phyloP scores from a whole-genome alignment of 768 basidiomycete species.

The Leccinum sublutescens region DNA sequence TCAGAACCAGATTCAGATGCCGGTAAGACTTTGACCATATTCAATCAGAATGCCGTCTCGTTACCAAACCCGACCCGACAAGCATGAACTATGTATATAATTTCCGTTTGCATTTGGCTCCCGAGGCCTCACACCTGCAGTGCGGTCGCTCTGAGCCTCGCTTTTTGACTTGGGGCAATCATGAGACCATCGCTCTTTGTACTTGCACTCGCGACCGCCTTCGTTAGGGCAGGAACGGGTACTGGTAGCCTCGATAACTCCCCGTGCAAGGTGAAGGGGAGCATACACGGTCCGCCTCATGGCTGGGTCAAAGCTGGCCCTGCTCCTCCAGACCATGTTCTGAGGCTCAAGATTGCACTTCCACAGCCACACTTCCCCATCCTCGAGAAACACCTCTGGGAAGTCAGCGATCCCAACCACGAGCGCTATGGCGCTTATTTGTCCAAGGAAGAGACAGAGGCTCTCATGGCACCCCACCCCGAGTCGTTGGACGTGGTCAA shows the following conservation, averaged over 20 bases:
- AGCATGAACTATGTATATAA: neutral
- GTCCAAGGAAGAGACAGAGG: conserved; percentile 65
- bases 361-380: conserved; percentile 49
- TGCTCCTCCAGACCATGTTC: conserved; percentile 44
- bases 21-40: neutral
- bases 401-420: conserved; percentile 59
- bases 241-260: conserved; percentile 5
- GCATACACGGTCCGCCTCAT: conserved; percentile 39
- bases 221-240: conserved; percentile 9
- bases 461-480: conserved; percentile 54
- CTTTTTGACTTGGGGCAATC: neutral
- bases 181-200: conserved; percentile 14
- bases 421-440: conserved; percentile 54
- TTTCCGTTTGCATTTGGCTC: neutral
- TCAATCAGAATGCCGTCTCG: neutral
- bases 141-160: neutral
- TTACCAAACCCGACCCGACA: too few relatives aligned
- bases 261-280: conserved; percentile 46
- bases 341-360: conserved; percentile 58
- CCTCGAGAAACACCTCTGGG: conserved; percentile 52
- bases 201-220: conserved; percentile 12
- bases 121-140: neutral
- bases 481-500: conserved; percentile 53
- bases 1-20: neutral
- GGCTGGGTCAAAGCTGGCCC: conserved; percentile 47